A percentile compares a stretch with the other conserved stretches of the same genome.
phyloP scores from a whole-genome alignment of 2,329 filamentous ascomycete species.

The Aspergillus hortae region DNA sequence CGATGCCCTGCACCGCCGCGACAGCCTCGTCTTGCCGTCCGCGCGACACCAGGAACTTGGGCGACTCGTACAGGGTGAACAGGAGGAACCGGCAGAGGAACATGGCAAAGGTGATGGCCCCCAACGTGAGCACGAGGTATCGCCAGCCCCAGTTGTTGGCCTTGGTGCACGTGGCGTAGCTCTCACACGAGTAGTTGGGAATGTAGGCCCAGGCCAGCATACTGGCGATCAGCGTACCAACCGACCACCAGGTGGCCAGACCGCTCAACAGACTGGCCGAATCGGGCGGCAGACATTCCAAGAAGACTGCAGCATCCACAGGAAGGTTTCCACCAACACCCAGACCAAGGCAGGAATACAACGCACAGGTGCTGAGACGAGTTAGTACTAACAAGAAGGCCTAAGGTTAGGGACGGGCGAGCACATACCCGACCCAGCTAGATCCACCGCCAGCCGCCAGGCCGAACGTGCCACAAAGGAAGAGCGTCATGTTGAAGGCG shows the following conservation, averaged over 20 bases:
- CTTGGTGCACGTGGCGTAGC: constrained; percentile 33
- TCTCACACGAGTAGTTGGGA: constrained; percentile 57
- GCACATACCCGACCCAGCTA: constrained; percentile 55
- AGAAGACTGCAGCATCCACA: constrained; percentile 74
- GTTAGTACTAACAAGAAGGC: not conserved
- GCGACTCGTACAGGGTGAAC: constrained; percentile 80
- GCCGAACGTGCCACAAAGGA: constrained; percentile 71
- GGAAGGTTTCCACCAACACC: constrained; percentile 74
- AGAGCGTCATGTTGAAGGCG: constrained; percentile 75
- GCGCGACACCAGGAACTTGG: constrained; percentile 75
- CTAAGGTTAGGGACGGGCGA: constrained; percentile 21
- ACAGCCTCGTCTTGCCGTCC: constrained; percentile 76
- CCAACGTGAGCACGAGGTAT: constrained; percentile 67
- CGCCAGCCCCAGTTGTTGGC: constrained; percentile 68
- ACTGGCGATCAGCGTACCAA: constrained; percentile 63
- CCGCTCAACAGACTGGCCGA: constrained; percentile 68
- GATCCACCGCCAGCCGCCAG: constrained; percentile 65
- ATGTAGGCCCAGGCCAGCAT: constrained; percentile 71
- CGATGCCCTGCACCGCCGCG: constrained; percentile 73
- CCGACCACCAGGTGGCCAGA: constrained; percentile 76
- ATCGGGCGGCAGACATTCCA: constrained; percentile 73
- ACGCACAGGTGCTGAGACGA: constrained; percentile 47
- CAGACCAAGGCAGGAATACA: constrained; percentile 60
- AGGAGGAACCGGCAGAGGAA: constrained; percentile 74
- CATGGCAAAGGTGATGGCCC: constrained; percentile 70